Base-by-base conservation (phyloP, 2,329 filamentous ascomycete species). In the Penicillium sp. region DNA sequence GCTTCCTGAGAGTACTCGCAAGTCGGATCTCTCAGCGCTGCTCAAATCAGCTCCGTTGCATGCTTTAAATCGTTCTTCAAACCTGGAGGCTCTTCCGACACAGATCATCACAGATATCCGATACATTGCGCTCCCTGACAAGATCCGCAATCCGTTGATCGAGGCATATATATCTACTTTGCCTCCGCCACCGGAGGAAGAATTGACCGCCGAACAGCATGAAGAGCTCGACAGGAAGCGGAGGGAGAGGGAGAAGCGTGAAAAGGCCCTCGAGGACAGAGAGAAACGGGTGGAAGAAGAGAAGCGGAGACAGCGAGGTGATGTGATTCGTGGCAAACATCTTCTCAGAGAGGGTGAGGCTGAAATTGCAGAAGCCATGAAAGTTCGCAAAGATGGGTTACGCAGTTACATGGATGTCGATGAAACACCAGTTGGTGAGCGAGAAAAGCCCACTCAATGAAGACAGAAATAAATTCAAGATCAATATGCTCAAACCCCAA, bases 291-390 rank as follows among this genome's bases (percentile, higher is more conserved):
- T 77, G 3, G 64, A 74, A 39, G 72, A 74, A 50, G 73, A 76
- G 27, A 76, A 76, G 46, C 63, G 66, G 42, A 72, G 65, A 38
- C 71, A 74, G 44, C 65, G 61, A 48, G 63, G 71, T 14, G 72
- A 74, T 28, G 63, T 76, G 41, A 51, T 68, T 30, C 72, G 72
- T 46, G 69, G 74, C 20, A 76, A 71, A 51, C 64, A 70, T 56
- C 67, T 76, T 46, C 57, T 77, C 30, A 63, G 66, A 47, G 74
- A 76, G 60, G 74, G 71, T 13, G 73, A 75, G 54, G 71, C 67
- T 7, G 74, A 77, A 52, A 63, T 77, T 42, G 68, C 74, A 55
- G 69, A 71, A 52, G 75, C 75, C 18, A 72, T 77, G 73, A 68
- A 58, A 33, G 56, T 76, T 20, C 66, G 70, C 14, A 76, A 72